Evolutionary conservation across 2,329 filamentous ascomycete species (phyloP).

Genomic region (Fusarium liriodendri): DNA sequence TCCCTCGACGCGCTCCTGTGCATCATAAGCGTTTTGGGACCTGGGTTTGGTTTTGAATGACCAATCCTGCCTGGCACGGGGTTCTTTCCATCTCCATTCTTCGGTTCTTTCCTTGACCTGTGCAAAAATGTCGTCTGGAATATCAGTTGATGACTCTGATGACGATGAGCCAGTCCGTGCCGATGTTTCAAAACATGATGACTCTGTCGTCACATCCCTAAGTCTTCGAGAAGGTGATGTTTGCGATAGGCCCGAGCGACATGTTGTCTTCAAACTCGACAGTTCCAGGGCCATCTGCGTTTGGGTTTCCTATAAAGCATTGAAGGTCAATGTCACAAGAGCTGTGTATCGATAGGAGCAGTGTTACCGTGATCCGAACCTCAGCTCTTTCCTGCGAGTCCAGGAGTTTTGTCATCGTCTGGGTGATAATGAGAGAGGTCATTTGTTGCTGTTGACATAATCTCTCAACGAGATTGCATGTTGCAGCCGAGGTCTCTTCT

Average conservation of each 20-base stretch:
- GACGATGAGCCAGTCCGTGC: accelerated
- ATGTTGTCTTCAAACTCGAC: background rate
- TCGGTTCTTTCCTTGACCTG: background rate
- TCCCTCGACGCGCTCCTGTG: background rate
- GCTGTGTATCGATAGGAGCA: accelerated
- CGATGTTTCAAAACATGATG: background rate
- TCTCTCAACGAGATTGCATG: background rate
- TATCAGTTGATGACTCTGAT: background rate
- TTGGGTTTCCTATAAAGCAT: background rate
- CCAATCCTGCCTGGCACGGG: background rate
- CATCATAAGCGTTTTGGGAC: too few relatives aligned
- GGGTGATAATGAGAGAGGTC: background rate
- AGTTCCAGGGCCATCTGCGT: background rate
- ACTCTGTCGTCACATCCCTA: background rate
- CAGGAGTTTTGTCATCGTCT: background rate
- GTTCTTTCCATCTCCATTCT: background rate
- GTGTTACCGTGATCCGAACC: background rate
- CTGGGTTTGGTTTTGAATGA: background rate
- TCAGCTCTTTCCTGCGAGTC: background rate
- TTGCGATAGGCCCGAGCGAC: accelerated
- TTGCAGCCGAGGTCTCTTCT: background rate
- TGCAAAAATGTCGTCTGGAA: background rate
- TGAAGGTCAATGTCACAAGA: background rate
- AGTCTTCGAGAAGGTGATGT: background rate
- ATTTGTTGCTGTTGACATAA: background rate